phyloP scores from a whole-genome alignment of 2,329 filamentous ascomycete species.

The Xylaria sp. region DNA sequence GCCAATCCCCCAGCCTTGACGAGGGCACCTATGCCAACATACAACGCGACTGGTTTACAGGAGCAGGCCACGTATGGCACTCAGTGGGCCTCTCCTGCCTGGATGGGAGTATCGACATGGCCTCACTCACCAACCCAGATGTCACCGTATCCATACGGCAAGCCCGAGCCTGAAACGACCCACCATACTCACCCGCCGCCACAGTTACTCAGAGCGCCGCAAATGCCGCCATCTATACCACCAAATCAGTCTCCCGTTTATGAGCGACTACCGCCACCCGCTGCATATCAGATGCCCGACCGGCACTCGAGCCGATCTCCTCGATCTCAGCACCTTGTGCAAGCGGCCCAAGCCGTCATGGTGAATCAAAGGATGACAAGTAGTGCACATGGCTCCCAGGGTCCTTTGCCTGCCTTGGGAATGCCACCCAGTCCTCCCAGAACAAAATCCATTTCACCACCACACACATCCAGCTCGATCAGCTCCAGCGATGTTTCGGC shows the following conservation, averaged over 20 bases:
- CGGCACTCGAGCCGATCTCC: conserved; percentile 50
- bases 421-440: conserved; percentile 57
- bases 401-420: conserved; percentile 57
- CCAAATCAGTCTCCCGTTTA: conserved; percentile 40
- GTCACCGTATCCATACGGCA: conserved; percentile 46
- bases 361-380: conserved; percentile 53
- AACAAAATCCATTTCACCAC: conserved; percentile 61
- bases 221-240: conserved; percentile 34
- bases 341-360: conserved; percentile 55
- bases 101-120: conserved; percentile 44
- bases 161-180: conserved; percentile 46
- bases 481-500: conserved; percentile 36
- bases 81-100: conserved; percentile 53
- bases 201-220: conserved; percentile 33
- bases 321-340: conserved; percentile 56
- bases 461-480: conserved; percentile 55
- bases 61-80: conserved; percentile 51
- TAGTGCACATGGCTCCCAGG: conserved; percentile 53
- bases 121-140: conserved; percentile 56
- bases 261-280: conserved; percentile 43
- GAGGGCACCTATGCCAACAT: conserved; percentile 72
- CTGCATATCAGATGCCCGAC: conserved; percentile 48
- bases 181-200: conserved; percentile 40
- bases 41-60: conserved; percentile 43
- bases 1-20: conserved; percentile 83